These are phyloP conservation scores for Hymenoscyphus albidus DNA, from an alignment of 2,329 filamentous ascomycete genomes.

Conservation along the genomic window DNA sequence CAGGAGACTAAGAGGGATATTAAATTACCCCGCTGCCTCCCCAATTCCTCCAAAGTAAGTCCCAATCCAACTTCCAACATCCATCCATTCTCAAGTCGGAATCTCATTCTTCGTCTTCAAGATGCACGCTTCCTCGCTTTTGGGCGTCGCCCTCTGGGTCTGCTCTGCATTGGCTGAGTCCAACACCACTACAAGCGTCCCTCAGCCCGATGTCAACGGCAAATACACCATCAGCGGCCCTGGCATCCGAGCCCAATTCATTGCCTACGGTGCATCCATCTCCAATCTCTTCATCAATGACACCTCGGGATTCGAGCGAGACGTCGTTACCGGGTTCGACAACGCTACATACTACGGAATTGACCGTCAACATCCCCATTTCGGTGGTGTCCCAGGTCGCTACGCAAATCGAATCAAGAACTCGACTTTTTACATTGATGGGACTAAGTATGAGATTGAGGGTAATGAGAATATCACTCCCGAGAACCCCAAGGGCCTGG, in stretches of 20 bases:
- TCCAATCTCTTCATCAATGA: conserved; percentile 69
- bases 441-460: conserved; percentile 52
- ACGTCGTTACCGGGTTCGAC: conserved; percentile 71
- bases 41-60: background rate
- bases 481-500: conserved; percentile 48
- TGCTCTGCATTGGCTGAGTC: conserved; percentile 19
- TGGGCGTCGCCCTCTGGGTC: conserved; percentile 17
- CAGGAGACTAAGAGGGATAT: background rate
- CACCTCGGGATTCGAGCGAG: conserved; percentile 62
- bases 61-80: background rate
- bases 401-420: conserved; percentile 83
- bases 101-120: conserved; percentile 10
- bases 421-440: conserved; percentile 66
- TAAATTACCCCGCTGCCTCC: background rate
- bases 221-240: conserved; percentile 70
- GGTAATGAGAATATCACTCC: conserved; percentile 60
- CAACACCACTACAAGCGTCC: conserved; percentile 22
- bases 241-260: conserved; percentile 64
- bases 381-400: conserved; percentile 68
- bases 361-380: conserved; percentile 65
- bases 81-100: background rate
- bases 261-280: conserved; percentile 71
- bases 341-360: conserved; percentile 67
- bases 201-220: conserved; percentile 51
- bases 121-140: conserved; percentile 20